Evolutionary conservation across 139 green algal genomes (phyloP).

Genomic region (Tetraselmis striata): DNA sequence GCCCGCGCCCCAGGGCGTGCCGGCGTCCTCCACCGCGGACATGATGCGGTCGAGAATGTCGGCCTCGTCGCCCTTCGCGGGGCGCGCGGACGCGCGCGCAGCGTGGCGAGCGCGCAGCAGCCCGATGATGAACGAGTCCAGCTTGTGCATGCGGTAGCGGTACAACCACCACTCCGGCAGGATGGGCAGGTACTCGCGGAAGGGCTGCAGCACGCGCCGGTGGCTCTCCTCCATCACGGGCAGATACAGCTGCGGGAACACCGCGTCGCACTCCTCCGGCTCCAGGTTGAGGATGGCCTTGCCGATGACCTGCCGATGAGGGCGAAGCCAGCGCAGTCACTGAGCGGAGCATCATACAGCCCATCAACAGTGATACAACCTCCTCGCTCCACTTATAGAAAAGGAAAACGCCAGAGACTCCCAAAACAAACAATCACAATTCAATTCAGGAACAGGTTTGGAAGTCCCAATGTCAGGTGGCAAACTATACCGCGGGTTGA

Average conservation of each 20-base stretch:
- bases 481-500: no score
- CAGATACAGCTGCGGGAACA: conserved; percentile 90
- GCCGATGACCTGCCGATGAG: conserved; percentile 83
- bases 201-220: conserved; percentile 68
- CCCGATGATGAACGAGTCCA: conserved; percentile 76
- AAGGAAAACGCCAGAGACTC: no score
- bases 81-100: not conserved
- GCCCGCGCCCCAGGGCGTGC: conserved; percentile 45
- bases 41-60: conserved; percentile 1
- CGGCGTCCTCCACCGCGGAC: conserved; percentile 7
- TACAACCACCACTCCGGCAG: conserved; percentile 26
- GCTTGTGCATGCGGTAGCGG: conserved; percentile 37
- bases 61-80: not conserved
- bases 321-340: no score
- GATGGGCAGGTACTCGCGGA: conserved; percentile 71
- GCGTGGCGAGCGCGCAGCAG: conserved; percentile 26
- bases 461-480: no score
- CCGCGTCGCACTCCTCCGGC: conserved; percentile 79
- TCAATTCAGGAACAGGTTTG: no score
- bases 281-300: conserved; percentile 78
- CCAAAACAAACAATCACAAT: no score
- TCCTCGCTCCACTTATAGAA: no score
- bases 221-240: conserved; percentile 94
- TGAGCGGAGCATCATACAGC: no score
- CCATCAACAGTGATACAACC: no score